Base-by-base conservation (phyloP, 1,139 yeast genomes). In the Dujonia santamariae region DNA sequence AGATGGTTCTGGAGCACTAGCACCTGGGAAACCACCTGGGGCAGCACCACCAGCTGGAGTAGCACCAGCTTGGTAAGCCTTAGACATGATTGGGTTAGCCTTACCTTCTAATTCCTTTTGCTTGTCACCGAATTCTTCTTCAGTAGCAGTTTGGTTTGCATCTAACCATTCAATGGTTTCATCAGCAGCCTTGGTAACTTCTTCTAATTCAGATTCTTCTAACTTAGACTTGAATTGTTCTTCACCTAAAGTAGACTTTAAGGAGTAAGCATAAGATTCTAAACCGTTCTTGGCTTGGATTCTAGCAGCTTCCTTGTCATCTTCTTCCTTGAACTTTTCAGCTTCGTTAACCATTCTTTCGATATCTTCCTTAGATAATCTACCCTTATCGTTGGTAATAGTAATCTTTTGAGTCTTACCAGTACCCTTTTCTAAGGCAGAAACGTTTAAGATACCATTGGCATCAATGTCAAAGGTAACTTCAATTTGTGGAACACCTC, bases 401-500 rank as follows among this genome's bases (percentile, higher is more conserved):
- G 75, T 68, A 48, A 68, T 68, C 57, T 67, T 58, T 62, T 67
- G 72, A 50, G 72, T 59, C 59, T 67, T 67, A 60, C 96, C 96
- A 45, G 97, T 90, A 61, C 96, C 97, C 76, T 90, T 90, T 65
- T 90, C 97, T 43, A 84, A 72, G 42, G 97, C 97, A 46, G 88
- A 75, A 43, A 90, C 97, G 67, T 86, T 90, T 68, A 88, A 75
- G 63, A 88, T 88, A 71, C 97, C 97, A 60, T 87, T 87, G 46
- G 96, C 96, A 62, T 88, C 97, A 54, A 88, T 73, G 54, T 87
- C 95, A 58, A 88, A 88, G 43, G 96, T 87, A 50, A 90, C 96
- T 73, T 88, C 97, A 55, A 88, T 86, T 72, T 88, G 96, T 54
- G 97, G 96, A 46, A 83, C 87, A 71, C 97, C 97, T 73, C 96